Evolutionary conservation across 306 rosid genomes (phyloP).

Genomic region (Elaeagnus macrophylla): DNA sequence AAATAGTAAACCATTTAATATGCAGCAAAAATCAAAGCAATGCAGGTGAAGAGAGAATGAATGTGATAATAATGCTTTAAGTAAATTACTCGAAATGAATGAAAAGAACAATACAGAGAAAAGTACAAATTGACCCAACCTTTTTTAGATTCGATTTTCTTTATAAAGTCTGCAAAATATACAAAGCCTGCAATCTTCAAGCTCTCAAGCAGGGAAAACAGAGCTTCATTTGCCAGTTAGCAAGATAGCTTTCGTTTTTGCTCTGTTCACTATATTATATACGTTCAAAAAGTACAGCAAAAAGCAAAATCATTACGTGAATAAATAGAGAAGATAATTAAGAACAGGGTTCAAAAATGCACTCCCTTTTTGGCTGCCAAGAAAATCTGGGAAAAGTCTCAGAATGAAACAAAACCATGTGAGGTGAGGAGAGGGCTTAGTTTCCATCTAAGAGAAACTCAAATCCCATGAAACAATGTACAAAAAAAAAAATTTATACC

Average conservation of each 20-base stretch:
- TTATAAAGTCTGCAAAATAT: slow-evolving; percentile 17
- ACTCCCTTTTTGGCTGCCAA: slow-evolving; percentile 7
- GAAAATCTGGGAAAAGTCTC: slow-evolving; percentile 18
- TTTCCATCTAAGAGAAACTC: neutral
- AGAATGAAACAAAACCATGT: neutral
- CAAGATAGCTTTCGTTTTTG: slow-evolving; percentile 9
- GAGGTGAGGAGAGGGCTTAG: neutral
- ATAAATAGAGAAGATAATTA: neutral
- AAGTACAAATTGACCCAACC: slow-evolving; percentile 22
- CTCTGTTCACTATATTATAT: neutral
- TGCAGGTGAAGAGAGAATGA: slow-evolving; percentile 16
- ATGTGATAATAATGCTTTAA: neutral
- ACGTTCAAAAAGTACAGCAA: slow-evolving; percentile 22
- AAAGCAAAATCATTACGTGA: slow-evolving; percentile 33
- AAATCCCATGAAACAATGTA: slow-evolving; percentile 1
- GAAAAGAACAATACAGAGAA: slow-evolving; percentile 23
- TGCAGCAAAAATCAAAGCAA: slow-evolving; percentile 23
- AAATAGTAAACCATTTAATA: slow-evolving; percentile 4
- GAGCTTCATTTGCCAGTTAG: slow-evolving; percentile 15
- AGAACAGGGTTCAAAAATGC: neutral
- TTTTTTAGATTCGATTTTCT: slow-evolving; percentile 37
- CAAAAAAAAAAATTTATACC: no score
- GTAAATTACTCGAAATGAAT: slow-evolving; percentile 10
- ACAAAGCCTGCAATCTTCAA: slow-evolving; percentile 44
- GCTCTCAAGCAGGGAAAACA: slow-evolving; percentile 27